These are phyloP conservation scores for Hibiscus tridactylites DNA, from an alignment of 345 rosid genomes.

Conservation along the genomic window DNA sequence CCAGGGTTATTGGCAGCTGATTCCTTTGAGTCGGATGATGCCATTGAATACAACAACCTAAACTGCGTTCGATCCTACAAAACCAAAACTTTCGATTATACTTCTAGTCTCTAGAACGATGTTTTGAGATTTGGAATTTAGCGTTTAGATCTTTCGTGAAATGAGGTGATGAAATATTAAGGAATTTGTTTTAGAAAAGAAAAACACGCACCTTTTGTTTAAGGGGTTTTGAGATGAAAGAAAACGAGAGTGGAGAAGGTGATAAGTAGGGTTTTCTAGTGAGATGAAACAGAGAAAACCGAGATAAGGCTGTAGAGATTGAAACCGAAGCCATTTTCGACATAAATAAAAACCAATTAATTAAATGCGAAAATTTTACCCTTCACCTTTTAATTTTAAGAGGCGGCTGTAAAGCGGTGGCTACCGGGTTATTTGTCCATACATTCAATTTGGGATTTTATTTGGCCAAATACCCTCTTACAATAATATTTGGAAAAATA, in stretches of 20 bases:
- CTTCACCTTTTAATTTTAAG: conserved; percentile 1
- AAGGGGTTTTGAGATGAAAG: not conserved
- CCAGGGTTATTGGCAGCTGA: conserved; percentile 80
- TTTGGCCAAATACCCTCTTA: too few relatives aligned
- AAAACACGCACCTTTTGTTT: not conserved
- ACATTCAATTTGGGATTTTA: too few relatives aligned
- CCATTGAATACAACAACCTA: conserved; percentile 59
- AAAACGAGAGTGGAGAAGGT: not conserved
- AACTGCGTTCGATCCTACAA: conserved; percentile 34
- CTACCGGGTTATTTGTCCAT: not conserved
- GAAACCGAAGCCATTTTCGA: conserved; percentile 9
- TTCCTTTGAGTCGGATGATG: conserved; percentile 60
- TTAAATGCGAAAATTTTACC: not conserved
- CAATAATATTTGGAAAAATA: too few relatives aligned
- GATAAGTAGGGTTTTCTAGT: not conserved
- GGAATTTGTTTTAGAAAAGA: not conserved
- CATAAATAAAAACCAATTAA: not conserved
- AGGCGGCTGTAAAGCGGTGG: not conserved
- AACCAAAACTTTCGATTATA: not conserved
- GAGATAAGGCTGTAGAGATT: conserved; percentile 5
- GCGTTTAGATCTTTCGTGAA: not conserved
- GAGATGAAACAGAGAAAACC: not conserved
- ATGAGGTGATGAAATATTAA: not conserved
- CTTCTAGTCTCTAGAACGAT: not conserved
- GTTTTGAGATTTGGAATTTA: not conserved